phyloP scores from a whole-genome alignment of 139 green algal genomes.

The Mesostigma viride region DNA sequence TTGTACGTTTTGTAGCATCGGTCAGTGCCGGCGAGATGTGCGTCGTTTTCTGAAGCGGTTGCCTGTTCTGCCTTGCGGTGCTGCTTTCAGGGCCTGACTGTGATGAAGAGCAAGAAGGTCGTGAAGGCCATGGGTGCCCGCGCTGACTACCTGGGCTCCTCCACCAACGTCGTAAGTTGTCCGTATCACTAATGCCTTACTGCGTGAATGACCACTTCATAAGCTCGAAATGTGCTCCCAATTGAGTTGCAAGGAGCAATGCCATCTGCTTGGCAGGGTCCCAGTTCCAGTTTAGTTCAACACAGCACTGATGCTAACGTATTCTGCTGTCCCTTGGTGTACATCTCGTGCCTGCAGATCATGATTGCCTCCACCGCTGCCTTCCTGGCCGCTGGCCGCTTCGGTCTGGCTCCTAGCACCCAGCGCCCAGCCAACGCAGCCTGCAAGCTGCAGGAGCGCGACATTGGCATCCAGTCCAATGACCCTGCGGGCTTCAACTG shows the following conservation, averaged over 20 bases:
- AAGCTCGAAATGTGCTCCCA: background rate
- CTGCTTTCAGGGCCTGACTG: no score
- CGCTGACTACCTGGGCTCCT: conserved; percentile 26
- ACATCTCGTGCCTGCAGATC: conserved; percentile 53
- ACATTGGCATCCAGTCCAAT: conserved; percentile 47
- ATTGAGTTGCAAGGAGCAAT: background rate
- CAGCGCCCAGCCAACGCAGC: conserved; percentile 57
- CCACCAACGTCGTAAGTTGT: conserved; percentile 27
- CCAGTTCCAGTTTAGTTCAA: background rate
- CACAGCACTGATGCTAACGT: conserved; percentile 2
- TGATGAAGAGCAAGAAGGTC: conserved; percentile 2
- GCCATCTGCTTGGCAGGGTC: background rate
- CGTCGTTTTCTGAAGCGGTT: no score
- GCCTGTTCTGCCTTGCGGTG: no score
- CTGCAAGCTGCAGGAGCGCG: conserved; percentile 56
- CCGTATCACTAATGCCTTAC: background rate
- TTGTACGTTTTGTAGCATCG: no score
- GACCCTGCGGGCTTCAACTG: conserved; percentile 80
- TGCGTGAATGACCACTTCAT: background rate
- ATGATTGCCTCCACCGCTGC: conserved; percentile 67
- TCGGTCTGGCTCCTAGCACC: conserved; percentile 76
- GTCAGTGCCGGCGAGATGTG: no score
- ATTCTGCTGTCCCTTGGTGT: background rate
- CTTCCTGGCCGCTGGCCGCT: conserved; percentile 68
- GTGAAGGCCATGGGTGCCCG: conserved; percentile 18